Base-by-base conservation (phyloP, 1,284 basidiomycete genomes). In the Papiliotrema fonsecae region DNA sequence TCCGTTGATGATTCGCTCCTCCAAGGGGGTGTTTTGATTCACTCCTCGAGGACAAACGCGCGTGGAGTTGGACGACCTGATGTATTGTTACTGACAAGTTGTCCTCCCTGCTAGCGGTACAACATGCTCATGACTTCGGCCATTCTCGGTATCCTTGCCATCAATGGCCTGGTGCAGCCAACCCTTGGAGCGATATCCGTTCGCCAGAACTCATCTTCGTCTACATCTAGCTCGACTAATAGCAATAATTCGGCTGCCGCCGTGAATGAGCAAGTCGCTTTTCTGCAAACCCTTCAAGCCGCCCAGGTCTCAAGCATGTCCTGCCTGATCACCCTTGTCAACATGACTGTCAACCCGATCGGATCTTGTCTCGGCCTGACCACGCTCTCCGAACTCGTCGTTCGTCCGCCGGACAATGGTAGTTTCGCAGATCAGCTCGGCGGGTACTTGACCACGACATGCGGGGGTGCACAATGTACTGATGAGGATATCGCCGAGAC, bases 271-370 rank as follows among this genome's bases (percentile, higher is more conserved):
- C 55, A 57, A 46, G 58, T 63, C 34, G 47, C 46, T 2, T 66
- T 68, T 35, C 57, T 68, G 26, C 53, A 63, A 41, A 63, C 61
- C 13, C 51, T 68, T 6, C 64, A 68, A 52, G 28, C 55, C 18
- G 65, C 64, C 6, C 52, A 65, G 49, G 50, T 68, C 13, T 49
- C 61, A 16, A 62, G 59, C 22, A 63, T 65, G 61, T 57, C 58
- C 32, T 68, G 65, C 43, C 52, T 65, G 7, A 66, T 68, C 51
- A 62, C 64, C 4, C 52, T 68, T 2, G 64, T 68, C 38, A 68
- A 68, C 50, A 57, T 68, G 56, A 68, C 65, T 13, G 45, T 52
- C 22, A 54, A 52, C 3, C 49, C 53, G n/a, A 54, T 68, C 42
- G 64, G 64, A 2, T 49, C 49, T 4, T 68, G 65, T 42, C 55